phyloP scores from a whole-genome alignment of 352 stramenopile species.

The Globisporangium alternatum region DNA sequence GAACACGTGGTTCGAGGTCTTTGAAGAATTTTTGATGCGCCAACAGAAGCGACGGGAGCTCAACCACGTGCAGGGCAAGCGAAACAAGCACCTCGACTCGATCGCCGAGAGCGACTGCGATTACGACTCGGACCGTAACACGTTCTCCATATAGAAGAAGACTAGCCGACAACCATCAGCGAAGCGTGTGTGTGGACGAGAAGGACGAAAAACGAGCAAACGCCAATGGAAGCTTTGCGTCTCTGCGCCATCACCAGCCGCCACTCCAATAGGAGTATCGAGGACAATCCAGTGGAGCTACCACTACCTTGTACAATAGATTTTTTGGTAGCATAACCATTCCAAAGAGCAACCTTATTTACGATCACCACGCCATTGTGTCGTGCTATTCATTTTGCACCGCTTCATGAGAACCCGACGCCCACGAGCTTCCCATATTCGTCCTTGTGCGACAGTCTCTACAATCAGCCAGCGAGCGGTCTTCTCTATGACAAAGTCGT shows the following conservation, averaged over 20 bases:
- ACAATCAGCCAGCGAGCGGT: no score
- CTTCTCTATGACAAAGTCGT: no score
- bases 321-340: neutral
- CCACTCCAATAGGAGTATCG: neutral
- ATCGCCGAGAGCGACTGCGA: conserved; percentile 39
- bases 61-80: conserved; percentile 35
- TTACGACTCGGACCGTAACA: conserved; percentile 24
- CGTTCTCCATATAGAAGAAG: conserved; percentile 10
- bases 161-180: neutral
- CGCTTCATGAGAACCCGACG: neutral
- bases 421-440: no score
- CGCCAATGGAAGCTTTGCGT: conserved; percentile 5
- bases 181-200: no score
- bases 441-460: no score
- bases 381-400: neutral
- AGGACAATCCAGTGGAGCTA: neutral
- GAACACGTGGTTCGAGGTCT: conserved; percentile 60
- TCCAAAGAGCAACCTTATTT: neutral
- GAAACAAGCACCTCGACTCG: conserved; percentile 35
- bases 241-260: neutral
- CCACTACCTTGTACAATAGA: neutral
- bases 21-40: conserved; percentile 44
- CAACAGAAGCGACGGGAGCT: conserved; percentile 36
- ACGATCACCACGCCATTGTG: neutral
- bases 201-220: neutral